Conservation (phyloP, 1,284 basidiomycete species). For the Ganoderma resinaceum region DNA sequence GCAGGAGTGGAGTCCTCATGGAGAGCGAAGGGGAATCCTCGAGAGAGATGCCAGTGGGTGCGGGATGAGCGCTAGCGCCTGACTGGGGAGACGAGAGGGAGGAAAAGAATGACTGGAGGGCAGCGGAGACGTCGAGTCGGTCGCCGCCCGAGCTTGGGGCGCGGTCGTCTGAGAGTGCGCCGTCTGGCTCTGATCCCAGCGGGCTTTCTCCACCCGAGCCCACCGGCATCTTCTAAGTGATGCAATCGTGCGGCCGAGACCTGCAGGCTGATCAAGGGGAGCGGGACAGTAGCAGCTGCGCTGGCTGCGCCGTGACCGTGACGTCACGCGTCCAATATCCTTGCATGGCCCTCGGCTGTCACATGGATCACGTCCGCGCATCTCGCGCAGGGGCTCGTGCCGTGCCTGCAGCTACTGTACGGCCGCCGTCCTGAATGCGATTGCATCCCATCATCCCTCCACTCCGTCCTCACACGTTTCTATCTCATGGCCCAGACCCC, state of each 20-base stretch:
- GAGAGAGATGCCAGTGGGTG: not conserved
- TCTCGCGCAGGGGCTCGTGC: not conserved
- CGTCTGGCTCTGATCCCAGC: not conserved
- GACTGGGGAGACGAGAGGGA: slow-evolving; percentile 2
- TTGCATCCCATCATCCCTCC: slow-evolving; percentile 1
- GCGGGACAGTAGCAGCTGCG: too few species aligned
- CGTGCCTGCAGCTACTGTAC: not conserved
- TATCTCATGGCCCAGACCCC: not conserved
- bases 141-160: slow-evolving; percentile 7
- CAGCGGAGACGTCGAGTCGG: slow-evolving; percentile 7
- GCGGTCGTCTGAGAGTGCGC: slow-evolving; percentile 1
- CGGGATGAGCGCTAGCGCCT: not conserved
- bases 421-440: slow-evolving; percentile 5
- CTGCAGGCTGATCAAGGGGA: too few species aligned
- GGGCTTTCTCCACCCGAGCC: not conserved
- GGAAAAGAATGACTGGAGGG: slow-evolving; percentile 17
- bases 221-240: too few species aligned
- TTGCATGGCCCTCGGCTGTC: not conserved
- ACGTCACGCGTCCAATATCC: slow-evolving; percentile 25
- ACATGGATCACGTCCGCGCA: not conserved
- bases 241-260: not conserved
- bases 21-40: slow-evolving; percentile 13
- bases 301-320: slow-evolving; percentile 20
- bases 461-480: slow-evolving; percentile 2
- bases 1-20: slow-evolving; percentile 33